Evolutionary conservation across 2,329 filamentous ascomycete genomes (phyloP).

Genomic region (Xylaria sp.): DNA sequence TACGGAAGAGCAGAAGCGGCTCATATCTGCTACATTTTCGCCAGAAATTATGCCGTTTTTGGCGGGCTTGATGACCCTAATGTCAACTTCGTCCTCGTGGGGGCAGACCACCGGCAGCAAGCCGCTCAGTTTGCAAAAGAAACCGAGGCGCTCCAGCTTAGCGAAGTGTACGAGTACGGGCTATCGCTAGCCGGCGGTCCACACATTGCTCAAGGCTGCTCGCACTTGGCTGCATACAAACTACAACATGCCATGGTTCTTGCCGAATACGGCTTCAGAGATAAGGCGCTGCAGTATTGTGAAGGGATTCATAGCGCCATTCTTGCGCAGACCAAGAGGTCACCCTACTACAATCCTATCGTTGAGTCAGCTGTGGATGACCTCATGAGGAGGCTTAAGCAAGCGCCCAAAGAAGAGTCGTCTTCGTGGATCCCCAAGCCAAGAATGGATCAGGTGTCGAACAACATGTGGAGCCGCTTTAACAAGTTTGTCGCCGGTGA

Average conservation of each 20-base stretch:
- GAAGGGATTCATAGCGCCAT: conserved; percentile 79
- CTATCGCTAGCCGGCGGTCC: conserved; percentile 68
- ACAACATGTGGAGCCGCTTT: conserved; percentile 87
- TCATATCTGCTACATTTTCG: conserved; percentile 92
- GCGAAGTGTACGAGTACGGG: conserved; percentile 93
- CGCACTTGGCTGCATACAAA: conserved; percentile 90
- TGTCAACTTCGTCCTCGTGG: conserved; percentile 79
- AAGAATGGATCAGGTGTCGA: conserved; percentile 93
- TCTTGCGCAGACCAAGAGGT: conserved; percentile 78
- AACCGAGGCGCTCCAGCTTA: conserved; percentile 86
- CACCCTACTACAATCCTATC: conserved; percentile 79
- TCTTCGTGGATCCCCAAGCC: conserved; percentile 93
- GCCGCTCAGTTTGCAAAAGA: conserved; percentile 76
- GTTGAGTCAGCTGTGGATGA: conserved; percentile 81
- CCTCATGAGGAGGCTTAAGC: conserved; percentile 78
- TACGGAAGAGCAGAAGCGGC: conserved; percentile 91
- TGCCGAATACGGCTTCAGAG: conserved; percentile 79
- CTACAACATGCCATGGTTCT: conserved; percentile 82
- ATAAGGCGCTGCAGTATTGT: conserved; percentile 89
- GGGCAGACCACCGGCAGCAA: conserved; percentile 76
- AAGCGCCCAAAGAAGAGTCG: conserved; percentile 79
- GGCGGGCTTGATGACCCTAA: conserved; percentile 82
- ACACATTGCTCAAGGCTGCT: conserved; percentile 60
- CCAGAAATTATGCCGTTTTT: conserved; percentile 69
- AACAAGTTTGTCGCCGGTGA: conserved; percentile 96